Evolutionary conservation across 2,329 filamentous ascomycete genomes (phyloP).

Genomic region (Ceratocystis destructans): DNA sequence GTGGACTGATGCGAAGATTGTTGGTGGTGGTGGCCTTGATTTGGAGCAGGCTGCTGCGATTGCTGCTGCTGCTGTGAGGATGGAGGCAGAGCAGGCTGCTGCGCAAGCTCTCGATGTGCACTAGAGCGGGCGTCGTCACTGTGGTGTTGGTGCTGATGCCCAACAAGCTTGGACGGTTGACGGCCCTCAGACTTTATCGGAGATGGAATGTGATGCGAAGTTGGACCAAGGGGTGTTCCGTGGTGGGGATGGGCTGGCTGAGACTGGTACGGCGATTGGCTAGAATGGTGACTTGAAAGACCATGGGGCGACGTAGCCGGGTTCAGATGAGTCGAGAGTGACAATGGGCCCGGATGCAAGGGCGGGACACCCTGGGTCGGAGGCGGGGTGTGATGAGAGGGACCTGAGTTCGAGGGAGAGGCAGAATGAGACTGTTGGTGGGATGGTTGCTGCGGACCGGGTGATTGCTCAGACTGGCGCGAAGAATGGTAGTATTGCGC

Average conservation of each 20-base stretch:
- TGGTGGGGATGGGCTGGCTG: slow-evolving; percentile 24
- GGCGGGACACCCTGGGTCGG: background rate
- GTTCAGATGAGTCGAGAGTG: slow-evolving; percentile 14
- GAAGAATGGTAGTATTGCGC: slow-evolving; percentile 18
- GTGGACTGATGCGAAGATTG: slow-evolving; percentile 20
- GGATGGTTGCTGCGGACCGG: background rate
- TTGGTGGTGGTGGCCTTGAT: background rate
- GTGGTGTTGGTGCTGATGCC: slow-evolving; percentile 9
- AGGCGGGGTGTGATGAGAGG: background rate
- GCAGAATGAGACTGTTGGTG: slow-evolving; percentile 1
- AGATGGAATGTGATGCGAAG: background rate
- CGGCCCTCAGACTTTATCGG: slow-evolving; percentile 8
- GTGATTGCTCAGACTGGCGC: background rate
- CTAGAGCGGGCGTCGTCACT: slow-evolving; percentile 6
- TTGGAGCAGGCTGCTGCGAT: slow-evolving; percentile 22
- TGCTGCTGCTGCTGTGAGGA: slow-evolving; percentile 27
- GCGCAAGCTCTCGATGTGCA: slow-evolving; percentile 20
- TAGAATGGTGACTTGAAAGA: background rate
- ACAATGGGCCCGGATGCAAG: background rate
- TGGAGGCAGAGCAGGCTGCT: slow-evolving; percentile 26
- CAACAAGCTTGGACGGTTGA: slow-evolving; percentile 3
- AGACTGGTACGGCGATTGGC: slow-evolving; percentile 20
- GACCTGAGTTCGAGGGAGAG: background rate
- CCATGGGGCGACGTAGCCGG: background rate
- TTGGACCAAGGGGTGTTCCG: slow-evolving; percentile 20